These are phyloP conservation scores for Euphorbia celastroides DNA, from an alignment of 441 rosid genomes.

Conservation along the genomic window DNA sequence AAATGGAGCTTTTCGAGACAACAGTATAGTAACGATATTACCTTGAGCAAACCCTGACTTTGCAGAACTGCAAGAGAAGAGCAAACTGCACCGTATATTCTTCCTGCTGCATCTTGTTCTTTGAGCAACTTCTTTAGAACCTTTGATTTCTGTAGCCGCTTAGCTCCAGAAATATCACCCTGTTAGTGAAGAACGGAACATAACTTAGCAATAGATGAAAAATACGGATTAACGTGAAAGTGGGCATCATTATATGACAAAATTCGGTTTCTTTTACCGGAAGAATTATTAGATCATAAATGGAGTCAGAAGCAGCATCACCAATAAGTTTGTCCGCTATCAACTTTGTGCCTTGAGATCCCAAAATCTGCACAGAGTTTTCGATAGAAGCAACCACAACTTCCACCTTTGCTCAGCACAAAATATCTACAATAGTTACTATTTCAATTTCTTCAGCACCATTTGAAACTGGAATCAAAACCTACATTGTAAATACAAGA, in stretches of 20 bases:
- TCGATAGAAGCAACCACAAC: slow-evolving; percentile 82
- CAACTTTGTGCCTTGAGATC: slow-evolving; percentile 73
- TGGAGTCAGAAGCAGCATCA: slow-evolving; percentile 44
- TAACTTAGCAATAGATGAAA: not conserved
- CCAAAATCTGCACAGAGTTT: slow-evolving; percentile 51
- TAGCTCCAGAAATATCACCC: slow-evolving; percentile 67
- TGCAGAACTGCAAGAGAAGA: slow-evolving; percentile 55
- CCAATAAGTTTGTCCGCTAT: slow-evolving; percentile 70
- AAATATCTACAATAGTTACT: slow-evolving; percentile 61
- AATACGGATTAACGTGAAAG: not conserved
- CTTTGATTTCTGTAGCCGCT: slow-evolving; percentile 58
- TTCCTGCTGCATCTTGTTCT: slow-evolving; percentile 64
- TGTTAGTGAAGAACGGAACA: slow-evolving; percentile 20
- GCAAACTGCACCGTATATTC: slow-evolving; percentile 71
- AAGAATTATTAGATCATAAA: slow-evolving; percentile 74
- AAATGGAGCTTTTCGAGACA: too few relatives aligned
- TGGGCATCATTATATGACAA: not conserved
- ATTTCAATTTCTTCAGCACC: slow-evolving; percentile 83
- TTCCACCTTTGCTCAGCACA: slow-evolving; percentile 77
- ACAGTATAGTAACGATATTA: too few relatives aligned
- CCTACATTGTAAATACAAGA: slow-evolving; percentile 38
- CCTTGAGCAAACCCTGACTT: slow-evolving; percentile 70
- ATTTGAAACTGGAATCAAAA: slow-evolving; percentile 79
- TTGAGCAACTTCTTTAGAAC: slow-evolving; percentile 72
- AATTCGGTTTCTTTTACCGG: slow-evolving; percentile 48